Conservation (phyloP, 805 yeast genomes). For the Groenewaldozyma tartarivorans region DNA sequence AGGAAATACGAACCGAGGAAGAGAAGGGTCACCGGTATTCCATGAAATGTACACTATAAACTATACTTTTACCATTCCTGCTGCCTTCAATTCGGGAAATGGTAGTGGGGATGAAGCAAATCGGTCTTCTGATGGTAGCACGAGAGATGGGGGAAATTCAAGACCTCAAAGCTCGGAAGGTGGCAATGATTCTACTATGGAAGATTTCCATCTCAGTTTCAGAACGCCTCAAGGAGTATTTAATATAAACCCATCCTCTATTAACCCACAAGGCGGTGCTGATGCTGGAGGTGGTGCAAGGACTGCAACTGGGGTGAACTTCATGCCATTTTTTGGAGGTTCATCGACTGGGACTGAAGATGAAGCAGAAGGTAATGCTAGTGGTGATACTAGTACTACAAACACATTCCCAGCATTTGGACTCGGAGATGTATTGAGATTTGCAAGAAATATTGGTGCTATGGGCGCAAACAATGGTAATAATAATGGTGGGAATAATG, state of each 20-base stretch:
- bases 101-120: neutral
- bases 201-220: too few relatives aligned
- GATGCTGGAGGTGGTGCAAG: too few relatives aligned
- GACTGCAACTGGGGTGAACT: constrained; percentile 27
- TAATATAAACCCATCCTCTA: too few relatives aligned
- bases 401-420: neutral
- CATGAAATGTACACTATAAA: neutral
- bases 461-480: neutral
- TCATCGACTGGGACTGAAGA: neutral
- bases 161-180: too few relatives aligned
- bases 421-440: too few relatives aligned
- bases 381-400: neutral
- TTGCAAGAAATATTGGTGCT: neutral
- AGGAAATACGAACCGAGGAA: neutral
- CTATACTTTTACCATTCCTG: neutral
- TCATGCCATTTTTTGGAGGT: constrained; percentile 7
- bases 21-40: neutral
- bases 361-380: neutral
- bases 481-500: neutral
- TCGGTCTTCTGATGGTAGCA: too few relatives aligned
- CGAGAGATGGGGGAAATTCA: too few relatives aligned
- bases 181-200: too few relatives aligned
- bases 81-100: neutral
- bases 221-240: too few relatives aligned
- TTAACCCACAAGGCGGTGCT: too few relatives aligned